Conservation (phyloP, 2,329 filamentous ascomycete species). For the Aspergillus amoenus region DNA sequence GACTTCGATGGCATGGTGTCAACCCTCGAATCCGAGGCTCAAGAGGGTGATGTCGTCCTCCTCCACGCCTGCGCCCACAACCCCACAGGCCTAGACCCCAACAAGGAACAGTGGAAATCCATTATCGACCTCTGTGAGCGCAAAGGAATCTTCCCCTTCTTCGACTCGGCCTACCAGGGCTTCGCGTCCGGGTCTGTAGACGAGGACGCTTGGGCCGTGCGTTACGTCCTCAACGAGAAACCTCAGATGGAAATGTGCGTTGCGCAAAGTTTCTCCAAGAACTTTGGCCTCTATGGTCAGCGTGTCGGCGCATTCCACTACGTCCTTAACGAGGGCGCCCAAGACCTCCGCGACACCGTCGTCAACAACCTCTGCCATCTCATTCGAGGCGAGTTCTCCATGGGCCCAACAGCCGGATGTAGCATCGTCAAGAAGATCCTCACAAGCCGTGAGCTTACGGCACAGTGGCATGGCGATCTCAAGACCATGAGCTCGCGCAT, state of each 20-base stretch:
- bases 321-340: conserved; percentile 33
- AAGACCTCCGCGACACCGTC: conserved; percentile 30
- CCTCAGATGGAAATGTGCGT: conserved; percentile 67
- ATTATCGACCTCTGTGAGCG: conserved; percentile 73
- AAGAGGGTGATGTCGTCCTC: conserved; percentile 78
- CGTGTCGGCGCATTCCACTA: conserved; percentile 89
- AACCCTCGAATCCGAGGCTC: conserved; percentile 80
- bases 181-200: conserved; percentile 88
- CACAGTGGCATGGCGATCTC: conserved; percentile 87
- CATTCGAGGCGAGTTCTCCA: conserved; percentile 42
- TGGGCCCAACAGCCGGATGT: conserved; percentile 78
- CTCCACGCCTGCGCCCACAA: conserved; percentile 97
- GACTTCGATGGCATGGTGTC: conserved; percentile 64
- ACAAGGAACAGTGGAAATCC: conserved; percentile 87
- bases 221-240: conserved; percentile 80
- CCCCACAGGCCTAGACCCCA: conserved; percentile 93
- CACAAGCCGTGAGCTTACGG: conserved; percentile 73
- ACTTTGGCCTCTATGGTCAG: conserved; percentile 86
- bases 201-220: conserved; percentile 82
- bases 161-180: conserved; percentile 96
- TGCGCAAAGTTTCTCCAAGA: conserved; percentile 62
- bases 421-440: conserved; percentile 80
- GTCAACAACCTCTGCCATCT: conserved; percentile 41
- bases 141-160: conserved; percentile 93
- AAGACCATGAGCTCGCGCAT: conserved; percentile 91